Percentiles rank a stretch among this genome's conserved stretches.
These are phyloP conservation scores for Lepiota brunneoincarnata DNA, from an alignment of 768 basidiomycete species.

Conservation along the genomic window DNA sequence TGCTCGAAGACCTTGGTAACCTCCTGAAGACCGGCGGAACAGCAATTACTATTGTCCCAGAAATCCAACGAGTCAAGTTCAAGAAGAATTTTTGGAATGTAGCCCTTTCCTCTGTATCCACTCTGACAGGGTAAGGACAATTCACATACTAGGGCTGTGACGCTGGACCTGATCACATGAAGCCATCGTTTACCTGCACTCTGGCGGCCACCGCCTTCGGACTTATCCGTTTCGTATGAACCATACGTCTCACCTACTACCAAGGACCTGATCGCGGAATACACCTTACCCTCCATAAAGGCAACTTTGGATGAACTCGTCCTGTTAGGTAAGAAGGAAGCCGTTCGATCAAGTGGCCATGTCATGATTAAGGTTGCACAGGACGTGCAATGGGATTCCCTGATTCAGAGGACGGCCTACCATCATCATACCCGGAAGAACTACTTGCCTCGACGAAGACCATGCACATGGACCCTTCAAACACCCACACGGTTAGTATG, in stretches of 20 bases:
- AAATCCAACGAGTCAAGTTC: slow-evolving; percentile 64
- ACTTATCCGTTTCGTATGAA: slow-evolving; percentile 30
- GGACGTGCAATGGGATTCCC: slow-evolving; percentile 47
- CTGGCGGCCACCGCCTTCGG: slow-evolving; percentile 44
- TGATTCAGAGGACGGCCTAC: slow-evolving; percentile 42
- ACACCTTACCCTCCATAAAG: slow-evolving; percentile 33
- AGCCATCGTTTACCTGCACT: slow-evolving; percentile 48
- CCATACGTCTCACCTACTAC: slow-evolving; percentile 27
- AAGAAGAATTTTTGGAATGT: slow-evolving; percentile 67
- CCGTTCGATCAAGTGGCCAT: background rate
- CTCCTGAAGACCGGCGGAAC: slow-evolving; percentile 49
- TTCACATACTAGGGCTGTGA: slow-evolving; percentile 2
- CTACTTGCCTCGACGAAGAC: slow-evolving; percentile 36
- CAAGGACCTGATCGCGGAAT: slow-evolving; percentile 27
- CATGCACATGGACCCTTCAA: slow-evolving; percentile 39
- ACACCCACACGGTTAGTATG: slow-evolving; percentile 57
- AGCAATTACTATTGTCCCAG: slow-evolving; percentile 43
- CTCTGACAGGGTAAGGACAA: slow-evolving; percentile 39
- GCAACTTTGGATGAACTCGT: slow-evolving; percentile 40
- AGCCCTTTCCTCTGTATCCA: slow-evolving; percentile 48
- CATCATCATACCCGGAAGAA: slow-evolving; percentile 37
- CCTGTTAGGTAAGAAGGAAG: slow-evolving; percentile 23
- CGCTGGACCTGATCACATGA: slow-evolving; percentile 1
- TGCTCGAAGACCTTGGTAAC: slow-evolving; percentile 42
- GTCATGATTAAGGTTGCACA: slow-evolving; percentile 13